phyloP scores from a whole-genome alignment of 768 basidiomycete genomes.

The Pleurotus tuber-regium region DNA sequence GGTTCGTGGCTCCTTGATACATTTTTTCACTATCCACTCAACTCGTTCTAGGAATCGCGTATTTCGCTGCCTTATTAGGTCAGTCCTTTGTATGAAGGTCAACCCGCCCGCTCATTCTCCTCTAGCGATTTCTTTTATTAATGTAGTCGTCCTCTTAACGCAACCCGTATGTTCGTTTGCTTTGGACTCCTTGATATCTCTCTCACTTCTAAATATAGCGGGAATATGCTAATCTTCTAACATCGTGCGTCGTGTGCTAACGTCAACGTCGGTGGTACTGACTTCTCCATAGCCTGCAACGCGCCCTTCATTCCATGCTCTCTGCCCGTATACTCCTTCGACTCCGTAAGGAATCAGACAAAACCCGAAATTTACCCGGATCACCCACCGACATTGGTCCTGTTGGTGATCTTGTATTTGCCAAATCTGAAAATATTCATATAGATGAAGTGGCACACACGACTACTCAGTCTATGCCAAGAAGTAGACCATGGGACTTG shows the following conservation, averaged over 20 bases:
- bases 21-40: no score
- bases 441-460: background rate
- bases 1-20: background rate
- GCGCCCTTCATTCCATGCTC: conserved; percentile 3
- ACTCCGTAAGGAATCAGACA: background rate
- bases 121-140: background rate
- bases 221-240: background rate
- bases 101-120: background rate
- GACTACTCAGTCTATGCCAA: background rate
- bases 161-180: background rate
- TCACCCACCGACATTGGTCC: conserved; percentile 2
- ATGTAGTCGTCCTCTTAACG: background rate
- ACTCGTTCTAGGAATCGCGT: background rate
- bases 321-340: conserved; percentile 9
- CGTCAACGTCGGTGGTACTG: no score
- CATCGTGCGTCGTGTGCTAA: background rate
- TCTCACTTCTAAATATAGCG: background rate
- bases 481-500: conserved; percentile 2
- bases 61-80: background rate
- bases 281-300: background rate
- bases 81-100: background rate
- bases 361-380: background rate
- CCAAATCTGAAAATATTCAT: background rate
- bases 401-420: conserved; percentile 1
- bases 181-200: no score